Percentiles rank a stretch among this genome's conserved stretches.
Conservation (phyloP, 2,329 filamentous ascomycete species). For the Pyricularia sp. region DNA sequence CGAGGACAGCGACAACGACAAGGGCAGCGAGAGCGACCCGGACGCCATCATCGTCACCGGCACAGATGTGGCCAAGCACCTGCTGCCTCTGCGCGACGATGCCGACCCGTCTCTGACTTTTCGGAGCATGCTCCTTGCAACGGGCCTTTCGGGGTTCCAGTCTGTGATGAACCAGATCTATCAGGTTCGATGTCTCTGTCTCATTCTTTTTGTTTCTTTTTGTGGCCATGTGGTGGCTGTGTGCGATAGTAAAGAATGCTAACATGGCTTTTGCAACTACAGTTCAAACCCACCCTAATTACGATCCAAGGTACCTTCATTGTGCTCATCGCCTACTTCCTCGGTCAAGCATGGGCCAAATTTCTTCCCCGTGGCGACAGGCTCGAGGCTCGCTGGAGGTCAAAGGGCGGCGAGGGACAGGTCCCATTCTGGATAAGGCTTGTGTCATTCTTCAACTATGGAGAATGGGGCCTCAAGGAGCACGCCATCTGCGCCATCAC, state of each 20-base stretch:
- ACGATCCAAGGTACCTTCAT: not conserved
- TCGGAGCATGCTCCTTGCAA: not conserved
- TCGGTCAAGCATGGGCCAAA: not conserved
- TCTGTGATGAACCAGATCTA: not conserved
- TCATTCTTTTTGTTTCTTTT: too few species aligned
- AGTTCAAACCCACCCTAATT: not conserved
- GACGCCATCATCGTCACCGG: slow-evolving; percentile 24
- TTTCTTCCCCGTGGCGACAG: not conserved
- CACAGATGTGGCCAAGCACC: slow-evolving; percentile 35
- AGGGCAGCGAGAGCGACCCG: slow-evolving; percentile 34
- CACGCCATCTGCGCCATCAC: not conserved
- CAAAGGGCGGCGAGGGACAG: not conserved
- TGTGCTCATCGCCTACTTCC: not conserved
- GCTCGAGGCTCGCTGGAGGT: not conserved
- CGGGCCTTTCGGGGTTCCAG: not conserved
- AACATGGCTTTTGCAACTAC: not conserved
- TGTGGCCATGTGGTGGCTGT: too few species aligned
- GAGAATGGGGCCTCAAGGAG: not conserved
- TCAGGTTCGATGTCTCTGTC: not conserved
- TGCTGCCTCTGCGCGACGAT: slow-evolving; percentile 22
- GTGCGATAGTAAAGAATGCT: not conserved
- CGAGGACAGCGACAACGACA: slow-evolving; percentile 20
- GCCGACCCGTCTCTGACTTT: not conserved
- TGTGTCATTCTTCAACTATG: not conserved
- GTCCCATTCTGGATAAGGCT: not conserved